phyloP scores from a whole-genome alignment of 2,329 filamentous ascomycete species.

The Hymenoscyphus linearis region DNA sequence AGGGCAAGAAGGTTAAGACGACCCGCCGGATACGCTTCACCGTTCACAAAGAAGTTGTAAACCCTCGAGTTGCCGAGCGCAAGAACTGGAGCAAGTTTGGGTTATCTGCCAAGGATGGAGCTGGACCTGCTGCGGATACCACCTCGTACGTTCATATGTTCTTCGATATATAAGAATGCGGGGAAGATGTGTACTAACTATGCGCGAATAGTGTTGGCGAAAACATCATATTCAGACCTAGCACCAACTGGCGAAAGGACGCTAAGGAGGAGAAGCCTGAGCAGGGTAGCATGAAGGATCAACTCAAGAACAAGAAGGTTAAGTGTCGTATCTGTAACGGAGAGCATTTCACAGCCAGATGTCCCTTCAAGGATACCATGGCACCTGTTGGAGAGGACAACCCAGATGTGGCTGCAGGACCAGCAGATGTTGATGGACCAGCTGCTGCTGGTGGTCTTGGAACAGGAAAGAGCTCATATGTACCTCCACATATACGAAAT shows the following conservation, averaged over 20 bases:
- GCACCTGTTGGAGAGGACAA: constrained; percentile 67
- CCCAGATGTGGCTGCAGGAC: constrained; percentile 46
- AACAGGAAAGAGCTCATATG: constrained; percentile 74
- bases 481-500: constrained; percentile 87
- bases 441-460: constrained; percentile 52
- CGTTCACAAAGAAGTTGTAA: constrained; percentile 86
- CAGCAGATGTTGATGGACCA: constrained; percentile 40
- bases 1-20: constrained; percentile 94
- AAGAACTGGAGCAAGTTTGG: constrained; percentile 94
- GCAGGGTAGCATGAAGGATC: constrained; percentile 69
- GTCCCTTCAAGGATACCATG: constrained; percentile 99
- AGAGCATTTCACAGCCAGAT: constrained; percentile 98
- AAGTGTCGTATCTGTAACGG: constrained; percentile 99
- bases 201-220: constrained; percentile 61
- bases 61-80: constrained; percentile 93
- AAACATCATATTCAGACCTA: constrained; percentile 96
- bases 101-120: constrained; percentile 74
- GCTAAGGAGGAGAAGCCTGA: constrained; percentile 76
- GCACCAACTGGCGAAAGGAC: constrained; percentile 88
- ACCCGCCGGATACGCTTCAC: constrained; percentile 93
- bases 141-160: constrained; percentile 48
- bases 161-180: constrained; percentile 2
- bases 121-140: constrained; percentile 81
- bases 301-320: constrained; percentile 98
- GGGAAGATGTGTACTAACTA: constrained; percentile 11